phyloP scores from a whole-genome alignment of 139 green algal species.

The Closterium sp. region DNA sequence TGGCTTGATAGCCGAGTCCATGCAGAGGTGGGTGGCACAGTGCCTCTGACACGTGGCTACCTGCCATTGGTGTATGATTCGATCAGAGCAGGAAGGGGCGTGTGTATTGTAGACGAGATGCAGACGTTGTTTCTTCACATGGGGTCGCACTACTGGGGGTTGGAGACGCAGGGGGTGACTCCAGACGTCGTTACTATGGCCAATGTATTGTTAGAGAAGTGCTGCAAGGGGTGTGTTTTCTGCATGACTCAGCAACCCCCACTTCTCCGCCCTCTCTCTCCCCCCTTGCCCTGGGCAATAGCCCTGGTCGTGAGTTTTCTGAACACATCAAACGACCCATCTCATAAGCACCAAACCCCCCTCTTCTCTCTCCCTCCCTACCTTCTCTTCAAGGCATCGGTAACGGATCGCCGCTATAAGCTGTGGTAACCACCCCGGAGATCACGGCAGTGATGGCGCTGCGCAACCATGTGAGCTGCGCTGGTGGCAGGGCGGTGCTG shows the following conservation, averaged over 20 bases:
- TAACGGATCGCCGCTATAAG: conserved; percentile 92
- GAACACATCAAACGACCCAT: too few relatives aligned
- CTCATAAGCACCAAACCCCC: too few relatives aligned
- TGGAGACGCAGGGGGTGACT: conserved; percentile 77
- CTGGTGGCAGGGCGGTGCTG: conserved; percentile 71
- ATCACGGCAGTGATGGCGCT: conserved; percentile 71
- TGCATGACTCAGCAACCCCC: too few relatives aligned
- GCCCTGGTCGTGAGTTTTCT: too few relatives aligned
- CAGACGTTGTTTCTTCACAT: conserved; percentile 97
- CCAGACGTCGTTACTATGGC: conserved; percentile 94
- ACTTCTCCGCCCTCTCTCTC: too few relatives aligned
- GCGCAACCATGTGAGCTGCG: conserved; percentile 21
- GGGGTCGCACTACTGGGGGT: conserved; percentile 91
- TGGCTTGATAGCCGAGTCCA: conserved; percentile 89
- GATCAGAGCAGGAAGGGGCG: conserved; percentile 81
- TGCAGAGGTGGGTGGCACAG: conserved; percentile 77
- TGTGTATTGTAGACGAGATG: conserved; percentile 97
- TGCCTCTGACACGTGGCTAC: conserved; percentile 81
- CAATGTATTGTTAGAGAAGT: conserved; percentile 60
- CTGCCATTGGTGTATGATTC: conserved; percentile 84
- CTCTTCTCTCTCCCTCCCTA: too few relatives aligned
- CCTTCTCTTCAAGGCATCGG: conserved; percentile 78
- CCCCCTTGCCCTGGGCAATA: too few relatives aligned
- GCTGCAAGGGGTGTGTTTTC: neutral
- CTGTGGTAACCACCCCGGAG: conserved; percentile 92